Percentiles rank a stretch among this genome's conserved stretches.
Conservation (phyloP, 2,329 filamentous ascomycete species). For the Cercospora nicotianae region DNA sequence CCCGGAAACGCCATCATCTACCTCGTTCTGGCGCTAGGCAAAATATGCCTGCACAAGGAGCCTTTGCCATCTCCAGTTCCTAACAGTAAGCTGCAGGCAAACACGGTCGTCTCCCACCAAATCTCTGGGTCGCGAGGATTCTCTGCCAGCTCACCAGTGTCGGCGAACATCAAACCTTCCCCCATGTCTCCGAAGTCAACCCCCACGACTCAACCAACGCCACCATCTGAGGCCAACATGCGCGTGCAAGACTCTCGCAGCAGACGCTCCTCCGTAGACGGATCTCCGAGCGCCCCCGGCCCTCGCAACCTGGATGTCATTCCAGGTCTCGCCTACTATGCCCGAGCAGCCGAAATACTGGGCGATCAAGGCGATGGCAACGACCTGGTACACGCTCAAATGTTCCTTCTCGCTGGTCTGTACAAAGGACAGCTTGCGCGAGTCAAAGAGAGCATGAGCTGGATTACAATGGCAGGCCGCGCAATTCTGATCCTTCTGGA, state of each 20-base stretch:
- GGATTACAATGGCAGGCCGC: constrained; percentile 62
- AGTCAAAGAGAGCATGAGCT: constrained; percentile 79
- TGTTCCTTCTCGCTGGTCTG: constrained; percentile 77
- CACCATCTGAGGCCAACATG: constrained; percentile 32
- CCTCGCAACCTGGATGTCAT: constrained; percentile 68
- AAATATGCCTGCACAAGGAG: constrained; percentile 64
- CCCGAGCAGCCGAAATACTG: constrained; percentile 80
- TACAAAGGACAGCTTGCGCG: constrained; percentile 87
- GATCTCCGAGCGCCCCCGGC: constrained; percentile 22
- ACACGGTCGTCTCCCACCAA: constrained; percentile 41
- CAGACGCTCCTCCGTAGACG: constrained; percentile 36
- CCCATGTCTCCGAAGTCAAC: constrained; percentile 43
- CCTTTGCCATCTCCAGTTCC: constrained; percentile 58
- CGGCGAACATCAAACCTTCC: constrained; percentile 40
- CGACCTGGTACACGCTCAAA: constrained; percentile 80
- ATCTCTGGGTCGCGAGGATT: constrained; percentile 27
- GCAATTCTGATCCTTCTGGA: constrained; percentile 71
- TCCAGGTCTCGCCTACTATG: constrained; percentile 87
- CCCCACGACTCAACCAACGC: constrained; percentile 35
- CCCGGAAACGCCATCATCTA: constrained; percentile 80
- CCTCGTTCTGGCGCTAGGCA: constrained; percentile 80
- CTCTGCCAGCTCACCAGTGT: constrained; percentile 33
- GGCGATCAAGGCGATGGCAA: constrained; percentile 77
- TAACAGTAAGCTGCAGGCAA: constrained; percentile 44
- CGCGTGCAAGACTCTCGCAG: constrained; percentile 31